Evolutionary conservation across 2,329 filamentous ascomycete species (phyloP), one percentile per base, ranked within the genome.

Genomic region (Uncinocarpus reesii): DNA sequence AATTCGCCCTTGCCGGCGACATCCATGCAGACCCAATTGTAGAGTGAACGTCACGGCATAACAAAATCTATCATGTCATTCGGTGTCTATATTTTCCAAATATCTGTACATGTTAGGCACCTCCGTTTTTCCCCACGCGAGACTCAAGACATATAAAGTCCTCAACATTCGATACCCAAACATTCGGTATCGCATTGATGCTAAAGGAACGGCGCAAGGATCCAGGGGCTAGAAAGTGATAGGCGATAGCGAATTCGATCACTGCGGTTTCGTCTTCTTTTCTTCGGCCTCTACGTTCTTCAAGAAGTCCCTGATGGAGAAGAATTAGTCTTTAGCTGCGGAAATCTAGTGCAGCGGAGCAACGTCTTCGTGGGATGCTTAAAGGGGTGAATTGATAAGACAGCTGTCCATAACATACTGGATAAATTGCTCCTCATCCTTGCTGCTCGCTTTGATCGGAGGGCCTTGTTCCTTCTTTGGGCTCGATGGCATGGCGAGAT

Each of bases 381-480:
- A 16, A 15, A 44, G 7, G 4, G 29, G n/a, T 38, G 15, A 7
- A 5, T 7, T 20, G 13, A 23, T 13, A 18, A 28, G 40, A 7
- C 18, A 13, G 16, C 16, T 15, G 2, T 16, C n/a, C 7, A 29
- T 24, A 42, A 71, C 75, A 54, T 76, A 83, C 79, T 80, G 76
- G 62, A 83, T 79, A 65, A 82, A 83, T 60, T 74, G 74, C 70
- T 81, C 79, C 70, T 83, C 79, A 57, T 81, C 79, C 67, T 80
- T 80, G 70, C 76, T 81, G 60, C 71, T 70, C 46, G 79, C 79
- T 61, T 80, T 78, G 67, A 81, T 78, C 35, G 78, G 75, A 48
- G 79, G 79, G 51, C 67, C 67, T 53, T 69, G 62, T 55, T 65
- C 58, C 54, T 69, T 66, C 53, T 69, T 63, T 57, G 74, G 71